A percentile compares a stretch with the other conserved stretches of the same genome.
phyloP scores from a whole-genome alignment of 169 alveolate species.

The Plasmodium inui region DNA sequence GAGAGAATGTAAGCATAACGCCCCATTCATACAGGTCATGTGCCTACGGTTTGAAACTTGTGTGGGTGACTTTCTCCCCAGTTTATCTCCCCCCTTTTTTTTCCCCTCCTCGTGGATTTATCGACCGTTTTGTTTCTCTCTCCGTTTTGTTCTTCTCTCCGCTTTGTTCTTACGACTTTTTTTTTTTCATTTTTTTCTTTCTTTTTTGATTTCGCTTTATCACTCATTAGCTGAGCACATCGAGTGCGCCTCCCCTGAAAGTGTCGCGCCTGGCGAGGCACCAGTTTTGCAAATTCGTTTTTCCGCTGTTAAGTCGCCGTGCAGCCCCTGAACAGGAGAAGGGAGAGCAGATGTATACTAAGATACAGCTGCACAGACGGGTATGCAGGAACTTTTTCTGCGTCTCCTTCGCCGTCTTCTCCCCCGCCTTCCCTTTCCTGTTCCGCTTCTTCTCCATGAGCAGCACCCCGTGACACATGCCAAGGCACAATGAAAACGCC shows the following conservation, averaged over 20 bases:
- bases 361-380: neutral
- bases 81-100: neutral
- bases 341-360: neutral
- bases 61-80: neutral
- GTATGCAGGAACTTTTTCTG: neutral
- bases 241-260: neutral
- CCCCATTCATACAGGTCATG: neutral
- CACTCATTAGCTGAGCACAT: neutral
- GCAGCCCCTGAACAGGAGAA: neutral
- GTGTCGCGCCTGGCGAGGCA: neutral
- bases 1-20: neutral
- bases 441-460: neutral
- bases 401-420: neutral
- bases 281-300: neutral
- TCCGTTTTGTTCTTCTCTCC: neutral
- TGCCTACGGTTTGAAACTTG: neutral
- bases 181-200: constrained; percentile 9
- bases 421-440: neutral
- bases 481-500: constrained; percentile 69
- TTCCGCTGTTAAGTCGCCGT: neutral
- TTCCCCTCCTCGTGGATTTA: neutral
- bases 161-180: neutral
- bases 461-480: neutral
- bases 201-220: neutral
- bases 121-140: no score